phyloP scores from a whole-genome alignment of 495 filamentous ascomycete genomes.

The Cairneyella variabilis region DNA sequence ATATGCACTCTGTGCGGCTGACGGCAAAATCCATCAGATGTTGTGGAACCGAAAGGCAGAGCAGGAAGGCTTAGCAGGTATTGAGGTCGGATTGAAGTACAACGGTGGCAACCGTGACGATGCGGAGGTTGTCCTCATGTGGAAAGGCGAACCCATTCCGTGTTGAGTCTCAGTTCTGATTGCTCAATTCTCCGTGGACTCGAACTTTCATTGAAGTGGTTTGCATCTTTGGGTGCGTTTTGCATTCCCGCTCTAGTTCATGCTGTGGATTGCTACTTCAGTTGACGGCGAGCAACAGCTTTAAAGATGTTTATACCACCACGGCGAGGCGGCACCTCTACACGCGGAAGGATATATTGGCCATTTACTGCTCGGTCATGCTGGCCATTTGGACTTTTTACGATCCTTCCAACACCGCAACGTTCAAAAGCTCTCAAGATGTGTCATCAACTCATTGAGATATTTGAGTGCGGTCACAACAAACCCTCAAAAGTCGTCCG shows the following conservation, averaged over 20 bases:
- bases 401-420: no score
- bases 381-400: no score
- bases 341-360: no score
- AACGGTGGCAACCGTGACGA: conserved; percentile 22
- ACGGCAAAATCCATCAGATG: conserved; percentile 55
- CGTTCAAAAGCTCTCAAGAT: conserved; percentile 8
- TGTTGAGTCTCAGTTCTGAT: not conserved
- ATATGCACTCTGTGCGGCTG: conserved; percentile 45
- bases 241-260: not conserved
- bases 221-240: not conserved
- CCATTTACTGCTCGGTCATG: no score
- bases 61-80: conserved; percentile 56
- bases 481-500: conserved; percentile 9
- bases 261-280: conserved; percentile 7
- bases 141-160: conserved; percentile 47
- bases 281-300: not conserved
- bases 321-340: no score
- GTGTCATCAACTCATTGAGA: conserved; percentile 22
- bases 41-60: conserved; percentile 67
- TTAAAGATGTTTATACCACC: not conserved
- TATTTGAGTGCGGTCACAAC: conserved; percentile 21
- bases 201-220: not conserved
- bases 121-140: conserved; percentile 47
- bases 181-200: not conserved
- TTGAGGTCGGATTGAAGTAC: conserved; percentile 59